Base-by-base conservation (phyloP, 176 grass and related monocot species). In the Saccharum officinarum region DNA sequence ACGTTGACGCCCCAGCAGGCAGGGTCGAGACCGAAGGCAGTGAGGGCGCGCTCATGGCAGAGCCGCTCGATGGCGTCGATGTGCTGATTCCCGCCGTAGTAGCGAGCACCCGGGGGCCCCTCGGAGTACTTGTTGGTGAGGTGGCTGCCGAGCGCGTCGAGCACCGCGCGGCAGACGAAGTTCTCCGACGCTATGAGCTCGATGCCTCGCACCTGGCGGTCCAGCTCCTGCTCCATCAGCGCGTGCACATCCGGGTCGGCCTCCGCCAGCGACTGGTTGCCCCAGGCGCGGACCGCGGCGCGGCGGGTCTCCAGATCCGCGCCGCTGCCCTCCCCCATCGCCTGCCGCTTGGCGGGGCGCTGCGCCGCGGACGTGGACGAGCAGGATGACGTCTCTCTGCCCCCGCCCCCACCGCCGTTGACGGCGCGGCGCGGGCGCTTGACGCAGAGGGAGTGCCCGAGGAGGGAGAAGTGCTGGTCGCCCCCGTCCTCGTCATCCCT, bases 111-210 rank as follows among this genome's bases (percentile, higher is more conserved):
- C 0, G 97, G 97, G 36, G 76, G 80, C 1, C 97, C 97, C 86
- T 99, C 97, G 9, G 92, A 96, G 79, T 99, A 99, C 86, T 99
- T 99, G 82, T 99, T 99, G n/a, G 97, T 95, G 54, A 99, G 90
- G 76, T 99, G 97, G 88, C 97, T 99, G 60, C 97, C 97, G 13
- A 99, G 93, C 25, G 97, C 91, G 33, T 98, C 92, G 33, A 98
- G 97, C 39, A 98, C 97, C 3, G 93, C 93, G 50, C 91, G 97
- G 90, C 97, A 98, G 57, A 92, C 97, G 78, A 95, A 98, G 71
- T 98, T 98, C 86, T 98, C 97, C 16, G 97, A 98, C 12, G 97
- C 97, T 37, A 98, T 91, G 11, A 98, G 89, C 91, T 98, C 97
- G 86, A 98, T 94, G 17, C 97, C 97, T 18, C 83, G 82, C 50